These are phyloP conservation scores for Apostasia shenzhenica DNA, from an alignment of 106 monocot genomes.

Conservation along the genomic window DNA sequence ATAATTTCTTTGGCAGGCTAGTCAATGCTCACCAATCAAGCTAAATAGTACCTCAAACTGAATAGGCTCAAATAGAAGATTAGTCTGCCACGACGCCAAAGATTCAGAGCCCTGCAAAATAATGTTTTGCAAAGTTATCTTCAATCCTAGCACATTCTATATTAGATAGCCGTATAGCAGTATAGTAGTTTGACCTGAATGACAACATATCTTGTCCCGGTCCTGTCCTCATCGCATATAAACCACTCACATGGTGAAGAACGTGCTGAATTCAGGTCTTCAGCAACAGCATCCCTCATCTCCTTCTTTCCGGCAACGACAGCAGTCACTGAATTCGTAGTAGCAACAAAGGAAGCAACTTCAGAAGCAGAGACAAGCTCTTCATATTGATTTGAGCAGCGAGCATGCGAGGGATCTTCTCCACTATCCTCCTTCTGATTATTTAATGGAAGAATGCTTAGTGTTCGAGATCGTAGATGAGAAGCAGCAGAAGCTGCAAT, in stretches of 20 bases:
- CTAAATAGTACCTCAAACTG: slow-evolving; percentile 57
- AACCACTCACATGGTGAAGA: slow-evolving; percentile 95
- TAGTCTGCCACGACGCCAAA: slow-evolving; percentile 87
- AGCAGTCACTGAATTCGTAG: slow-evolving; percentile 71
- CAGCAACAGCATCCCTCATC: slow-evolving; percentile 65
- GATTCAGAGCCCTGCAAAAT: slow-evolving; percentile 81
- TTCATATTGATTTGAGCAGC: slow-evolving; percentile 3
- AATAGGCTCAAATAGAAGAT: slow-evolving; percentile 90
- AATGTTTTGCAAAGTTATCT: background rate
- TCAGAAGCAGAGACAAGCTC: background rate
- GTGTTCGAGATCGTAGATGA: slow-evolving; percentile 39
- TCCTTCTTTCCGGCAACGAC: slow-evolving; percentile 81
- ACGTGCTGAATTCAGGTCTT: slow-evolving; percentile 56
- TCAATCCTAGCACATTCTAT: background rate
- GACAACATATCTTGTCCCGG: slow-evolving; percentile 61
- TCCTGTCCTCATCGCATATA: slow-evolving; percentile 65
- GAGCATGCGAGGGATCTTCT: slow-evolving; percentile 1
- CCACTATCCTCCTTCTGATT: background rate
- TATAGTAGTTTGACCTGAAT: slow-evolving; percentile 69
- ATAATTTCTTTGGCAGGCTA: too few species aligned
- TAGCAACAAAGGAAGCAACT: slow-evolving; percentile 45
- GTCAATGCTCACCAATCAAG: too few species aligned
- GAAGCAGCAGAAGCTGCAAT: slow-evolving; percentile 65
- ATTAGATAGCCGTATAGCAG: background rate
- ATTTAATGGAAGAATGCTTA: slow-evolving; percentile 29